A percentile compares a stretch with the other conserved stretches of the same genome.
Conservation (phyloP, 495 filamentous ascomycete species). For the Annulohypoxylon nitens region DNA sequence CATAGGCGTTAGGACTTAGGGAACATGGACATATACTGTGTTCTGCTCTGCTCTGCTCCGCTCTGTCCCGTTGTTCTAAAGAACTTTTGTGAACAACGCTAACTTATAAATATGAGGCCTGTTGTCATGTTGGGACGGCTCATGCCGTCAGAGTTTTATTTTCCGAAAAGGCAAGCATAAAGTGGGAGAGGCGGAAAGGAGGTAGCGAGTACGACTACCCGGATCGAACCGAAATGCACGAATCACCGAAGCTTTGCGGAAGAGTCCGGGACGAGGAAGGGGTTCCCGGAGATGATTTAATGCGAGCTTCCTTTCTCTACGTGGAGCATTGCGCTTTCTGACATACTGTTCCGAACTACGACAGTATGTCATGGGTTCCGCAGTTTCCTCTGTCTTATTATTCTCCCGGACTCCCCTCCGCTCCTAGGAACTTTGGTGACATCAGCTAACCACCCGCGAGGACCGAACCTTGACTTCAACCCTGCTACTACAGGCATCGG, state of each 20-base stretch:
- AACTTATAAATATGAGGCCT: background rate
- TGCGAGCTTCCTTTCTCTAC: conserved; percentile 4
- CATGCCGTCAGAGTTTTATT: background rate
- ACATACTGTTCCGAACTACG: background rate
- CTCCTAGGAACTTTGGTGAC: conserved; percentile 1
- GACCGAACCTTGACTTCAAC: conserved; percentile 3
- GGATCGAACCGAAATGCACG: background rate
- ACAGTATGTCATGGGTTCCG: background rate
- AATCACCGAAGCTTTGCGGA: conserved; percentile 10
- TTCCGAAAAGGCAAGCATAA: background rate
- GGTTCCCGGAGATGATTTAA: background rate
- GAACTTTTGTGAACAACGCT: background rate
- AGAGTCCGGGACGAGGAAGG: conserved; percentile 5
- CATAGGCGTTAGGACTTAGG: background rate
- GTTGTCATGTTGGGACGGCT: background rate
- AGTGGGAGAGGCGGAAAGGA: background rate
- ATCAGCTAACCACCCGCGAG: conserved; percentile 2
- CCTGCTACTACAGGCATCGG: background rate
- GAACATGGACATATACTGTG: background rate
- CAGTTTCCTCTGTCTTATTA: conserved; percentile 1
- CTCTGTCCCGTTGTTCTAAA: background rate
- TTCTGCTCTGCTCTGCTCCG: background rate
- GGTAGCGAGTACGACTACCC: background rate
- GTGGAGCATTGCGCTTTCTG: background rate
- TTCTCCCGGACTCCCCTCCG: background rate